These are phyloP conservation scores for Saccharomycopsis fibuligera DNA, from an alignment of 805 yeast species.

Conservation along the genomic window DNA sequence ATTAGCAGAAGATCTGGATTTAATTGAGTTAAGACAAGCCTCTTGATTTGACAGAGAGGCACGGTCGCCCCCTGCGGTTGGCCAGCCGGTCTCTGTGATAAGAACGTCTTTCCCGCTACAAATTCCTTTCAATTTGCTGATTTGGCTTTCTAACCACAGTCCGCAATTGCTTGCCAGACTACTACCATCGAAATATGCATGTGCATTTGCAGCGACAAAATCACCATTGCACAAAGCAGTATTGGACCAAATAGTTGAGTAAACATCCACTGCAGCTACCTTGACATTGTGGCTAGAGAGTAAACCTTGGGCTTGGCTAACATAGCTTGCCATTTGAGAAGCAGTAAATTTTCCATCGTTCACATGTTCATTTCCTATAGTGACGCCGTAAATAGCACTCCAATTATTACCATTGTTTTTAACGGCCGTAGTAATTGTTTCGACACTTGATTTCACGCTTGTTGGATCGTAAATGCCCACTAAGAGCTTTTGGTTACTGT, in stretches of 20 bases:
- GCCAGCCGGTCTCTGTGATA: conserved; percentile 97
- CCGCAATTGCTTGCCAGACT: conserved; percentile 81
- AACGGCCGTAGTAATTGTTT: conserved; percentile 58
- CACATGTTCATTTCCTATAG: conserved; percentile 95
- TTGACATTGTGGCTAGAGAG: conserved; percentile 84
- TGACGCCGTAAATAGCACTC: conserved; percentile 50
- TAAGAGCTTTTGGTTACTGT: conserved; percentile 59
- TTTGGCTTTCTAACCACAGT: conserved; percentile 46
- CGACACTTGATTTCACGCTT: conserved; percentile 47
- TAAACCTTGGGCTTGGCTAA: conserved; percentile 61
- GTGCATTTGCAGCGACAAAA: conserved; percentile 94
- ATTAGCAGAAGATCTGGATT: conserved; percentile 73
- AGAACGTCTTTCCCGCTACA: conserved; percentile 44
- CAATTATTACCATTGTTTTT: conserved; percentile 34
- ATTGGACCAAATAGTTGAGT: conserved; percentile 88
- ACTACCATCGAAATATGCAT: conserved; percentile 94
- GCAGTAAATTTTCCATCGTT: conserved; percentile 75
- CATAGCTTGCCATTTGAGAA: conserved; percentile 58
- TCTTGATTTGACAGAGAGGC: too few species aligned
- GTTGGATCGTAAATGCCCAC: conserved; percentile 64
- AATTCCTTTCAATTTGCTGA: neutral
- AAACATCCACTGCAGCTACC: conserved; percentile 92
- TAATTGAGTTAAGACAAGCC: too few species aligned
- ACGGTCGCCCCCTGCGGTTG: conserved; percentile 77
- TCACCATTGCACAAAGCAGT: conserved; percentile 88